Base-by-base conservation (phyloP, 768 basidiomycete species). In the Steccherinum ochraceum region DNA sequence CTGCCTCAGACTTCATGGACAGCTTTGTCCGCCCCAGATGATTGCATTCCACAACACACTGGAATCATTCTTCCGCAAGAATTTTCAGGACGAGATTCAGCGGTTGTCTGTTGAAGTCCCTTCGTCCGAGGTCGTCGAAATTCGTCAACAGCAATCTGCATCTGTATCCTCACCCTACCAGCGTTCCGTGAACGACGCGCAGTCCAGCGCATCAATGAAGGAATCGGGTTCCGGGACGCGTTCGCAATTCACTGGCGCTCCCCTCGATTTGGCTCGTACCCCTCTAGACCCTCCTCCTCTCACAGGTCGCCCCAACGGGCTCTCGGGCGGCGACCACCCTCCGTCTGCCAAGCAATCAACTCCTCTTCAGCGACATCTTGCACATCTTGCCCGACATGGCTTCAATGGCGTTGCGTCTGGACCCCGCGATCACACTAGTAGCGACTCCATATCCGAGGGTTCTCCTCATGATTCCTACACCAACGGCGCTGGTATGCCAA, bases 11-110 rank as follows among this genome's bases (percentile, higher is more conserved):
- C 75, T 97, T 4, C 93, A 98, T 62, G 83, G 82, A 2, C 76
- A 81, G 42, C 69, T 95, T 24, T 93, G 92, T 62, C 81, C 89
- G 0, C 78, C 81, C 12, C 92, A 93, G 64, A 95, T 96, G 78
- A 70, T 86, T n/a, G 79, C 83, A 3, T 97, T 97, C 77, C 94
- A 98, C 63, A 84, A 86, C 52, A 92, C 91, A 0, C 73, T 98
- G 42, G 85, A 89, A 63, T 83, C 78, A 54, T 86, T 93, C 67
- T 93, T 91, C 74, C 78, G 73, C 50, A 89, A 86, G 66, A 90
- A 90, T 61, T 93, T 90, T 69, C 67, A 79, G 3, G 90, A 92
- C 30, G 90, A 93, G 62, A 86, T 93, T 42, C 77, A 78, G 46
- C 80, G 86, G 3, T 70, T 93, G 43, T 77, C 75, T 1, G 74